A percentile compares a stretch with the other conserved stretches of the same genome.
Evolutionary conservation across 306 rosid genomes (phyloP).

Genomic region (Cucumis melo): DNA sequence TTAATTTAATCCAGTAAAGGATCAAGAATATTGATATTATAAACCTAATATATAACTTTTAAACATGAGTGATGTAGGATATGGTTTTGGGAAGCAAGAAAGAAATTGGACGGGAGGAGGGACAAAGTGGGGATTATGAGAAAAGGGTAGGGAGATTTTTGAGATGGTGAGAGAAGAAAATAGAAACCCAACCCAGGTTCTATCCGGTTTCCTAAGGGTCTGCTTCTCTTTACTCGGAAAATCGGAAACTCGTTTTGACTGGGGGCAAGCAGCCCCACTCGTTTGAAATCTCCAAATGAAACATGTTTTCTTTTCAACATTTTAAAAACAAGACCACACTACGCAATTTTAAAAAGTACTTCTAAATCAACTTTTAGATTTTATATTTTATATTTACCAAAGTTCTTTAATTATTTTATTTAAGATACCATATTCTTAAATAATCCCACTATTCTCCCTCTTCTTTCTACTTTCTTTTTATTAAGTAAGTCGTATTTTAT

Average conservation of each 20-base stretch:
- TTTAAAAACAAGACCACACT: background rate
- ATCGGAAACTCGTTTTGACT: background rate
- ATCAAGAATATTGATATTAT: too few species aligned
- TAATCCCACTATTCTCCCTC: background rate
- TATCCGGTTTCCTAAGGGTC: conserved; percentile 1
- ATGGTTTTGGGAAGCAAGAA: background rate
- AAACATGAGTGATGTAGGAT: background rate
- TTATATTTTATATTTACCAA: background rate
- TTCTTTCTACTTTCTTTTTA: too few species aligned
- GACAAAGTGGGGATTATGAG: background rate
- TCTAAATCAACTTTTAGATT: background rate
- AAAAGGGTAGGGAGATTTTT: background rate
- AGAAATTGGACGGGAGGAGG: background rate
- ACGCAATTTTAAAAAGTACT: background rate
- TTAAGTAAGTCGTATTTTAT: too few species aligned
- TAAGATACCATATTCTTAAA: background rate
- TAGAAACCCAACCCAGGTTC: background rate
- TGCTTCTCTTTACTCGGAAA: background rate
- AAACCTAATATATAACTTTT: too few species aligned
- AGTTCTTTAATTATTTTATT: background rate
- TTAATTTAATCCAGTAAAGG: too few species aligned
- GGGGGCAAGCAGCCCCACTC: background rate
- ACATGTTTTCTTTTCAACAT: background rate
- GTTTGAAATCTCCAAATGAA: background rate
- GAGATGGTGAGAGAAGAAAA: background rate